Evolutionary conservation across 2,329 filamentous ascomycete genomes (phyloP).

Genomic region (Fonsecaea nubica): DNA sequence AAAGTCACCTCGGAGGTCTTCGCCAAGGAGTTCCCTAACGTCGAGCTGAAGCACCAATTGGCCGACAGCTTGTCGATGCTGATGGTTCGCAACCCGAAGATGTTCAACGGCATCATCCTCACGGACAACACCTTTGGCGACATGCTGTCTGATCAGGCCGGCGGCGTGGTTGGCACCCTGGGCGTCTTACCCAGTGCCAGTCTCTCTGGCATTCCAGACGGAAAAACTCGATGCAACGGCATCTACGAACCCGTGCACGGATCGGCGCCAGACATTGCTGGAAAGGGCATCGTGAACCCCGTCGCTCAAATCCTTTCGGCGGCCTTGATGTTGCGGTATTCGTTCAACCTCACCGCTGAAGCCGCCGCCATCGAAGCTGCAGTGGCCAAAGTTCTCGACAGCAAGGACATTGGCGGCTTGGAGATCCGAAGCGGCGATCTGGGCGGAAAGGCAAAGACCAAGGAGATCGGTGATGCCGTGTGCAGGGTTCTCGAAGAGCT

Average conservation of each 20-base stretch:
- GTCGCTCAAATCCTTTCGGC: slow-evolving; percentile 92
- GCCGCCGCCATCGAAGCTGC: slow-evolving; percentile 89
- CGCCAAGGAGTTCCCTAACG: slow-evolving; percentile 84
- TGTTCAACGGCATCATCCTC: slow-evolving; percentile 92
- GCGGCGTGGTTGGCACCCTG: slow-evolving; percentile 95
- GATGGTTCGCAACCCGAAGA: slow-evolving; percentile 93
- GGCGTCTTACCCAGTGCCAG: slow-evolving; percentile 95
- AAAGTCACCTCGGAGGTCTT: slow-evolving; percentile 46
- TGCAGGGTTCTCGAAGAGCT: slow-evolving; percentile 65
- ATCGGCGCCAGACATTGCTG: slow-evolving; percentile 94
- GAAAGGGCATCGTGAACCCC: slow-evolving; percentile 94
- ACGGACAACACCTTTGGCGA: slow-evolving; percentile 98
- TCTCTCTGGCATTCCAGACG: slow-evolving; percentile 95
- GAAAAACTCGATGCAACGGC: slow-evolving; percentile 64
- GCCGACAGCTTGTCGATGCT: slow-evolving; percentile 99
- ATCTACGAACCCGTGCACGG: slow-evolving; percentile 99
- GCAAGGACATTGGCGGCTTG: slow-evolving; percentile 75
- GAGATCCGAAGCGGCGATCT: slow-evolving; percentile 80
- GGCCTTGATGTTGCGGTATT: slow-evolving; percentile 99
- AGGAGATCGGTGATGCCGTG: slow-evolving; percentile 91
- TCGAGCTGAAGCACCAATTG: slow-evolving; percentile 96
- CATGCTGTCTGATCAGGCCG: slow-evolving; percentile 99
- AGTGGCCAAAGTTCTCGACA: slow-evolving; percentile 94
- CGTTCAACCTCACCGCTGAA: slow-evolving; percentile 83
- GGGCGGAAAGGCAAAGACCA: slow-evolving; percentile 92